Conservation (phyloP, 257 asterid species). For the Capsicum chinense region DNA sequence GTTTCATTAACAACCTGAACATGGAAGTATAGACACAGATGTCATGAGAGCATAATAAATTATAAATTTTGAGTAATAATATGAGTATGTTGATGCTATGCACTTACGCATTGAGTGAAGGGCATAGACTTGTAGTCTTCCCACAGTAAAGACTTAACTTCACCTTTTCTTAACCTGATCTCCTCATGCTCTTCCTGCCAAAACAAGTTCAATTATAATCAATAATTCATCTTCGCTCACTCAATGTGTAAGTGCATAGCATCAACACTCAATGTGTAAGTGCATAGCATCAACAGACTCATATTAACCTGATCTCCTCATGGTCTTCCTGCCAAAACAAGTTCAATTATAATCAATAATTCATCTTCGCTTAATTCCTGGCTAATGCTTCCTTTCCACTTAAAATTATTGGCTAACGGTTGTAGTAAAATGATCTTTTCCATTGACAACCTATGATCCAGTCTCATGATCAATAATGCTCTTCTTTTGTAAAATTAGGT, state of each 20-base stretch:
- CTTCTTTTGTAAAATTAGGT: too few relatives aligned
- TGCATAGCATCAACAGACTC: too few relatives aligned
- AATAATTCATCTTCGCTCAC: background rate
- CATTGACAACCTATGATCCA: background rate
- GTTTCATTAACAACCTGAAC: conserved; percentile 90
- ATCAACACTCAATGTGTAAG: too few relatives aligned
- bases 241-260: too few relatives aligned
- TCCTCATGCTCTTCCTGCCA: conserved; percentile 88
- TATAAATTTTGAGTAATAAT: background rate
- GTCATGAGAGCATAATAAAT: background rate
- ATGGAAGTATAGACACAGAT: background rate
- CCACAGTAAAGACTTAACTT: conserved; percentile 65
- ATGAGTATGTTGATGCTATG: background rate
- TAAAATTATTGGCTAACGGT: background rate
- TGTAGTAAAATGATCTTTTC: background rate
- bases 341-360: background rate
- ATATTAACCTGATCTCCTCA: conserved; percentile 62
- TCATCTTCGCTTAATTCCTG: background rate
- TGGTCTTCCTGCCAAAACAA: conserved; percentile 75
- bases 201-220: background rate
- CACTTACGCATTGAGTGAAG: conserved; percentile 95
- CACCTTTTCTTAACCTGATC: conserved; percentile 66
- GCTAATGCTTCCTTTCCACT: background rate
- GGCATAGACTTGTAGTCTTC: conserved; percentile 94
- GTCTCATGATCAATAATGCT: background rate